Evolutionary conservation across 306 rosid species (phyloP).

Genomic region (Cucumis melo): DNA sequence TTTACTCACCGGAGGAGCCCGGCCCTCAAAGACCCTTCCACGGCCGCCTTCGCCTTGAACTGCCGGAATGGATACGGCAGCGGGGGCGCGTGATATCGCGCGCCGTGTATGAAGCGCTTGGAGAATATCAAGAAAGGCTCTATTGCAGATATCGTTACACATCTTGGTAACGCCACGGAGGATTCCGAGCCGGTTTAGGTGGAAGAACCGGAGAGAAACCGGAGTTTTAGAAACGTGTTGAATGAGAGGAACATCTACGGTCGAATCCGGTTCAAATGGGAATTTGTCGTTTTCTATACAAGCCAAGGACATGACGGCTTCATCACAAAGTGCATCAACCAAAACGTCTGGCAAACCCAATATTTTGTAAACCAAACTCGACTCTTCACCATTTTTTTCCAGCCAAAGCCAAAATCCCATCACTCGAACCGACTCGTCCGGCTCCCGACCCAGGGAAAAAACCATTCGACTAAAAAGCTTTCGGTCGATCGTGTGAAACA

Average conservation of each 20-base stretch:
- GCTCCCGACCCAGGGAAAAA: slow-evolving; percentile 23
- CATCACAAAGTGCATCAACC: slow-evolving; percentile 22
- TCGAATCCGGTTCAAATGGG: neutral
- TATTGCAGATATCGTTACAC: slow-evolving; percentile 21
- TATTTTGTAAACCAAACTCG: slow-evolving; percentile 12
- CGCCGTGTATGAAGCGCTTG: neutral
- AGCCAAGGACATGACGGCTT: slow-evolving; percentile 17
- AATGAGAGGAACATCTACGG: slow-evolving; percentile 17
- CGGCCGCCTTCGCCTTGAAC: neutral
- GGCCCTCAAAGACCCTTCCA: neutral
- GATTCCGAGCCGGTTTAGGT: slow-evolving; percentile 13
- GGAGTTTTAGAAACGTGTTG: slow-evolving; percentile 13
- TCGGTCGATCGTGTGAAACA: slow-evolving; percentile 49
- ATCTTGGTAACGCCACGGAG: slow-evolving; percentile 8
- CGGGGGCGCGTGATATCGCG: neutral
- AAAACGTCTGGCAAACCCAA: slow-evolving; percentile 15
- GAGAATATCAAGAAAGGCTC: slow-evolving; percentile 40
- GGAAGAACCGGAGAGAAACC: slow-evolving; percentile 21
- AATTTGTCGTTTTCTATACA: slow-evolving; percentile 22
- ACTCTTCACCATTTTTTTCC: slow-evolving; percentile 14
- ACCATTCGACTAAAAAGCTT: slow-evolving; percentile 34
- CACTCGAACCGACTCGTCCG: slow-evolving; percentile 19
- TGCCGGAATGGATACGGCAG: neutral
- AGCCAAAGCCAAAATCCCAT: slow-evolving; percentile 62
- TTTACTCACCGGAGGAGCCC: neutral